Evolutionary conservation across 2,329 filamentous ascomycete genomes (phyloP), one percentile per base, ranked within the genome.

Genomic region (Hypoxylon sp.): DNA sequence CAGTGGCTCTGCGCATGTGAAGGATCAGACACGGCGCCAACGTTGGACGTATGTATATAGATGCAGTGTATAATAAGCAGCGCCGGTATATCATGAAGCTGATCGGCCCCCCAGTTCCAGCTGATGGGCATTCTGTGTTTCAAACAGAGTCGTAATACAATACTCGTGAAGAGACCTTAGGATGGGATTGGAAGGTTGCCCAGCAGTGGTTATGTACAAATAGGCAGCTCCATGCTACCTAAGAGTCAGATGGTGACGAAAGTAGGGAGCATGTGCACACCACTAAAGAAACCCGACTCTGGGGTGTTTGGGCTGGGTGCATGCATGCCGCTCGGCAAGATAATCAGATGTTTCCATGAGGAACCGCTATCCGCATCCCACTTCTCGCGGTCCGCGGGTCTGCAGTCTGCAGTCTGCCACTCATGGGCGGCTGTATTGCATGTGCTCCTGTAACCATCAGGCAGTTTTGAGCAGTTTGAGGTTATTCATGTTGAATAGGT

Each of bases 171-270:
- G 42, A 64, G 48, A 59, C 54, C 49, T 46, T 46, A 54, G 20
- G 46, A 55, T 55, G 26, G 42, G 58, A 65, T 68, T 60, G 54
- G 62, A 53, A 58, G 50, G 50, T 45, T 62, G 46, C 2, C 46
- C 50, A 65, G 40, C 32, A 44, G 32, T 44, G 49, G 28, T 48
- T 40, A 60, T 49, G 16, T 56, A 33, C 9, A 11, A 12, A 12
- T 12, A 33, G 30, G 8, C 11, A 30, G 4, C 8, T 30, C 7
- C 49, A 62, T 68, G 46, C 62, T 65, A 62, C 65, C 54, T 36
- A 52, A n/a, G 24, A 63, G 65, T 68, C 65, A 68, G 62, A 68
- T 68, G 62, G 65, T 69, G 67, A 64, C 67, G 67, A 69, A 58
- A 69, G 33, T 12, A 59, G 49, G 64, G 60, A 61, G 52, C 30